Evolutionary conservation across 495 filamentous ascomycete genomes (phyloP).

Genomic region (Podospora conica): DNA sequence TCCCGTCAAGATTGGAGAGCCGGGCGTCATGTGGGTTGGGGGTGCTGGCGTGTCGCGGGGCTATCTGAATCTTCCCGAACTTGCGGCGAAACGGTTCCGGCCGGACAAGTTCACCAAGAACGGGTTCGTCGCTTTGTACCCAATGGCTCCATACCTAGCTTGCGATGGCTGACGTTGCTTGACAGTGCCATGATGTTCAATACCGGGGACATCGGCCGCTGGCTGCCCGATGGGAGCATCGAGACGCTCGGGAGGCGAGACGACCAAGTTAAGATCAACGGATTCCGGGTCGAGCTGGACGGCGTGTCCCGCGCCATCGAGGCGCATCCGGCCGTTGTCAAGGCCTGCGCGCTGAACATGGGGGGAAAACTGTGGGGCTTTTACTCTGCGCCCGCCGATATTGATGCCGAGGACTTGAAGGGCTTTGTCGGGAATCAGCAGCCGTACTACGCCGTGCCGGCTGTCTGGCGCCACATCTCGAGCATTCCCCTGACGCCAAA

Average conservation of each 20-base stretch:
- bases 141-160: no score
- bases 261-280: conserved; percentile 38
- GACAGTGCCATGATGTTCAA: conserved; percentile 38
- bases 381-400: conserved; percentile 16
- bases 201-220: conserved; percentile 32
- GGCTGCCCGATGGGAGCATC: conserved; percentile 29
- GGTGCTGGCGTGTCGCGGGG: conserved; percentile 32
- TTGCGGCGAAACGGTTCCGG: conserved; percentile 29
- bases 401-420: conserved; percentile 15
- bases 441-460: conserved; percentile 35
- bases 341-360: conserved; percentile 30
- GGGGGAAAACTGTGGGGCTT: conserved; percentile 22
- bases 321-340: conserved; percentile 21
- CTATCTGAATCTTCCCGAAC: conserved; percentile 32
- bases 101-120: conserved; percentile 30
- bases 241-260: conserved; percentile 30
- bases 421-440: conserved; percentile 15
- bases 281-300: conserved; percentile 38
- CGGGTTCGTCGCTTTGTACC: no score
- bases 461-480: conserved; percentile 19
- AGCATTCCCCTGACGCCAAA: conserved; percentile 31
- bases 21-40: conserved; percentile 36
- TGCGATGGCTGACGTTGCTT: no score
- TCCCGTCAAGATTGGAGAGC: conserved; percentile 27
- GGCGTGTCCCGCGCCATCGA: conserved; percentile 31